Evolutionary conservation across 768 basidiomycete species (phyloP).

Genomic region (Pholiota conissans): DNA sequence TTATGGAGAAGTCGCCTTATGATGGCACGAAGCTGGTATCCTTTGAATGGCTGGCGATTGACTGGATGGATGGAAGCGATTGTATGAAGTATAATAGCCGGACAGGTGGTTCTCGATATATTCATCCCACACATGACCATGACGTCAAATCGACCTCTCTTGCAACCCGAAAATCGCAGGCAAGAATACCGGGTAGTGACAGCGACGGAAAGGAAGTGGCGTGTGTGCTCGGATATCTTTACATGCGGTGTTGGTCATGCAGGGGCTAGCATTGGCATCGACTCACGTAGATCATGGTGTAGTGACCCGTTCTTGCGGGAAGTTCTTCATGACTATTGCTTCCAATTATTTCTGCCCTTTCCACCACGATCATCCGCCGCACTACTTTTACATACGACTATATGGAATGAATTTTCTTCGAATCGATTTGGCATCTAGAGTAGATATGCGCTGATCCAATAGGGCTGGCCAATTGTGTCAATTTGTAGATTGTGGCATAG

Average conservation of each 20-base stretch:
- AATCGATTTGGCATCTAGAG: too few species aligned
- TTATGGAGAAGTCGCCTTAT: slow-evolving; percentile 26
- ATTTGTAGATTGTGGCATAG: too few species aligned
- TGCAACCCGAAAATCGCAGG: slow-evolving; percentile 1
- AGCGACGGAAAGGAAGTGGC: background rate
- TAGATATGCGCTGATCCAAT: too few species aligned
- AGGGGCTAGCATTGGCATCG: background rate
- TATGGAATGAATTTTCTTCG: background rate
- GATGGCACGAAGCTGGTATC: background rate
- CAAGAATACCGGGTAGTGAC: slow-evolving; percentile 6
- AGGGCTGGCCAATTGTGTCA: too few species aligned
- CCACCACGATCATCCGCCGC: background rate
- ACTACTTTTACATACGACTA: background rate
- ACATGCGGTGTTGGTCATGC: background rate
- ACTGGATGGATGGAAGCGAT: slow-evolving; percentile 9
- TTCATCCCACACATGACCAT: slow-evolving; percentile 8
- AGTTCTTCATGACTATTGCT: background rate
- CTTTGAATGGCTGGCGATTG: background rate
- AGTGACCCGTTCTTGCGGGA: background rate
- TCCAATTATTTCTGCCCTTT: background rate
- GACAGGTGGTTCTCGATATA: slow-evolving; percentile 1
- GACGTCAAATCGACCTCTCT: slow-evolving; percentile 2
- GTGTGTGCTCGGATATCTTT: background rate
- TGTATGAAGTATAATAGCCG: slow-evolving; percentile 12
- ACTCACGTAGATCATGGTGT: background rate